Conservation (phyloP, 78 protist genomes). For the Dictyostelium capitatum region DNA sequence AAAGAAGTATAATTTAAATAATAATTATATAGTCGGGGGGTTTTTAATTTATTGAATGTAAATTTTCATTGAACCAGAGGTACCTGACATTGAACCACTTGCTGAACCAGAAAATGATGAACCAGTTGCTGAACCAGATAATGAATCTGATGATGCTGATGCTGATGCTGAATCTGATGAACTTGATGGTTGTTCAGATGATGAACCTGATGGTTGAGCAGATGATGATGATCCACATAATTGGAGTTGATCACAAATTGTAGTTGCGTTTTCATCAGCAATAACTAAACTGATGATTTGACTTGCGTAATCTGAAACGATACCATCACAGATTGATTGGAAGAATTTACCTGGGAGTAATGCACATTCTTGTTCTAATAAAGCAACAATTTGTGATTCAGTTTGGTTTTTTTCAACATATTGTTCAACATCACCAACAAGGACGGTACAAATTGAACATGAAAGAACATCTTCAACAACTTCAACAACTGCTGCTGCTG, state of each 20-base stretch:
- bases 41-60: not conserved
- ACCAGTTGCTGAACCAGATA: constrained; percentile 10
- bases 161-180: not conserved
- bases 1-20: too few species aligned
- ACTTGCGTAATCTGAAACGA: not conserved
- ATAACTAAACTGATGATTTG: not conserved
- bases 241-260: not conserved
- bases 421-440: not conserved
- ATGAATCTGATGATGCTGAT: not conserved
- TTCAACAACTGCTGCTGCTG: too few species aligned
- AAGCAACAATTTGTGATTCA: constrained; percentile 6
- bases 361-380: not conserved
- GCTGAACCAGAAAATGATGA: not conserved
- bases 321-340: not conserved
- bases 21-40: too few species aligned
- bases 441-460: not conserved
- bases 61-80: not conserved
- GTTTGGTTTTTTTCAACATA: not conserved
- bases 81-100: not conserved
- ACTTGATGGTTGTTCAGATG: not conserved
- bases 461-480: not conserved
- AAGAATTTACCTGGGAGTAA: not conserved
- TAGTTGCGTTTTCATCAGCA: not conserved
- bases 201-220: not conserved
- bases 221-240: not conserved